These are phyloP conservation scores for Neurospora discreta DNA, from an alignment of 495 filamentous ascomycete species.

Conservation along the genomic window DNA sequence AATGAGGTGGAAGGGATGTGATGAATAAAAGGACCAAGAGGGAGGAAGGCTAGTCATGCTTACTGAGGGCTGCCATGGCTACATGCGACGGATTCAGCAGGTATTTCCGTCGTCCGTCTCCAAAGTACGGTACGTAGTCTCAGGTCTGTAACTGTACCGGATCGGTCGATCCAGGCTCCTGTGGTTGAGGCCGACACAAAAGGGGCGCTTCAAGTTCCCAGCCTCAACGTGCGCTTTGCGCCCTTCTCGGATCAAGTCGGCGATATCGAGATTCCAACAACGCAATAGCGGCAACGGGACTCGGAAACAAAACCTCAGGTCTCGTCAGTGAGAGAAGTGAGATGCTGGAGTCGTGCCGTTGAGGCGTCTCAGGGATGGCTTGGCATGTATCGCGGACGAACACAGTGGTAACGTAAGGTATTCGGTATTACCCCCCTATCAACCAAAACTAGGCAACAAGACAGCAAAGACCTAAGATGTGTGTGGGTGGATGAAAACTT, in stretches of 20 bases:
- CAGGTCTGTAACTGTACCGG: neutral
- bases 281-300: neutral
- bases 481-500: neutral
- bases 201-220: neutral
- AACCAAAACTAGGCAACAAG: neutral
- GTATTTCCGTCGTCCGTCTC: neutral
- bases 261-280: neutral
- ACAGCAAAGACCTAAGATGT: neutral
- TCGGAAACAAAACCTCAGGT: neutral
- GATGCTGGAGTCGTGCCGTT: neutral
- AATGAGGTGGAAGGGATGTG: too few species aligned
- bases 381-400: neutral
- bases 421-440: neutral
- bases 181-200: neutral
- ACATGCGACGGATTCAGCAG: neutral
- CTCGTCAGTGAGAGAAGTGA: neutral
- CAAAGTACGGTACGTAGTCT: neutral
- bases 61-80: conserved; percentile 29
- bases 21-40: neutral
- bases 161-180: neutral
- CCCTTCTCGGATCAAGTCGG: neutral
- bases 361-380: neutral
- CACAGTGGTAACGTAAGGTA: neutral
- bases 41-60: conserved; percentile 11
- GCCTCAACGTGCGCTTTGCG: neutral